Conservation (phyloP, 2,329 filamentous ascomycete species). For the Raffaelea ambrosiae region DNA sequence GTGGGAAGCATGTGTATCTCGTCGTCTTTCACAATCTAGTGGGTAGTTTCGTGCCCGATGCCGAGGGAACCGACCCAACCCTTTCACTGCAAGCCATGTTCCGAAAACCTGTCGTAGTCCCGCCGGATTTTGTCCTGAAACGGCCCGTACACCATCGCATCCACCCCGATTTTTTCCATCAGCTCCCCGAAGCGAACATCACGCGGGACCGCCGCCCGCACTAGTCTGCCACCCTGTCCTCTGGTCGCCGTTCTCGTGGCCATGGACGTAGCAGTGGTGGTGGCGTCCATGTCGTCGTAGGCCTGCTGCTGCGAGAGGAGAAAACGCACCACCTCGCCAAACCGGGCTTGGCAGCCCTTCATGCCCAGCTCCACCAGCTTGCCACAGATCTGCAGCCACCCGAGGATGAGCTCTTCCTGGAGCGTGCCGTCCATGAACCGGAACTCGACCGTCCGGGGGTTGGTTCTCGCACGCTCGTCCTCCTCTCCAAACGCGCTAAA, state of each 20-base stretch:
- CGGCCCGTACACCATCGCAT: conserved; percentile 2
- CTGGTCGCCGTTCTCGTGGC: too few species aligned
- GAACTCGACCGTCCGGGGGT: conserved; percentile 29
- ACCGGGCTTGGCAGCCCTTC: conserved; percentile 8
- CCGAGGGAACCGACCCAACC: too few species aligned
- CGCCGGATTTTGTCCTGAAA: conserved; percentile 12
- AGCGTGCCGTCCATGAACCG: conserved; percentile 29
- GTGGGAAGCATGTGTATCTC: too few species aligned
- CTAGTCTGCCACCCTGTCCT: too few species aligned
- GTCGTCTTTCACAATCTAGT: too few species aligned
- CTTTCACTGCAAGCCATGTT: too few species aligned
- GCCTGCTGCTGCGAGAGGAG: conserved; percentile 8
- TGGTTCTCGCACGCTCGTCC: conserved; percentile 22
- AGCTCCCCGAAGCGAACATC: conserved; percentile 4
- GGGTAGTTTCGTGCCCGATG: too few species aligned
- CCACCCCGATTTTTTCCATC: conserved; percentile 9
- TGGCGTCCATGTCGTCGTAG: neutral
- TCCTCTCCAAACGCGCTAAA: conserved; percentile 29
- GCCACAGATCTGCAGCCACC: conserved; percentile 25
- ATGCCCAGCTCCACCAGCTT: conserved; percentile 20
- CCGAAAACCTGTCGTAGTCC: conserved; percentile 4
- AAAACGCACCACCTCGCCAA: conserved; percentile 7
- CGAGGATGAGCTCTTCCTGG: conserved; percentile 18
- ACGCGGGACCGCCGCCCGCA: too few species aligned
- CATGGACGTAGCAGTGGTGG: neutral